phyloP scores from a whole-genome alignment of 2,329 filamentous ascomycete species.

The Fusarium sp. region DNA sequence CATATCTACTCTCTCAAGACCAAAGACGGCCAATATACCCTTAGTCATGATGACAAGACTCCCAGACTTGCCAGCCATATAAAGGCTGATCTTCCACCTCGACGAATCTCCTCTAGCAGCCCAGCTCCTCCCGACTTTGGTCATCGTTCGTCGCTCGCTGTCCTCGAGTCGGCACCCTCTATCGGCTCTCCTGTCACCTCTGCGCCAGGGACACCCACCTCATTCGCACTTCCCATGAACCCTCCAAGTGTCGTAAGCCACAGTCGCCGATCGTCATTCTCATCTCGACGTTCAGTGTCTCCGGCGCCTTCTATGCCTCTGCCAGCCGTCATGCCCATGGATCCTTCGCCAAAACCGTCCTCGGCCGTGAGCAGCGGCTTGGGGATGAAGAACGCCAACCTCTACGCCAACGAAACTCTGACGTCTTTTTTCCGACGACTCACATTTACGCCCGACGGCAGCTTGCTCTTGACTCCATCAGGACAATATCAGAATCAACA shows the following conservation, averaged over 20 bases:
- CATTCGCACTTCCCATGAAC: constrained; percentile 91
- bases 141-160: constrained; percentile 72
- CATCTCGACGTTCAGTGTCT: constrained; percentile 85
- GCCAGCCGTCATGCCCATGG: constrained; percentile 94
- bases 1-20: constrained; percentile 97
- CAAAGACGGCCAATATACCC: constrained; percentile 93
- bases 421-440: constrained; percentile 96
- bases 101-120: constrained; percentile 89
- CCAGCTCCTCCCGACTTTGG: constrained; percentile 88
- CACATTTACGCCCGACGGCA: constrained; percentile 95
- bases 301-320: constrained; percentile 93
- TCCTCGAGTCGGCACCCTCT: constrained; percentile 62
- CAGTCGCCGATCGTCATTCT: constrained; percentile 94
- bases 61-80: constrained; percentile 82
- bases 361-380: constrained; percentile 64
- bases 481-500: constrained; percentile 92
- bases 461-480: constrained; percentile 90
- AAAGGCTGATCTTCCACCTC: constrained; percentile 89
- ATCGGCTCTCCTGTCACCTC: constrained; percentile 88
- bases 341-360: constrained; percentile 81
- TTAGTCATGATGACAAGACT: constrained; percentile 73
- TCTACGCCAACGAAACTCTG: constrained; percentile 96
- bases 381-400: constrained; percentile 83
- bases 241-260: constrained; percentile 89
- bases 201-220: constrained; percentile 92